Percentiles rank a stretch among this genome's conserved stretches.
These are phyloP conservation scores for Tetraselmis chui DNA, from an alignment of 139 green algal species.

Conservation along the genomic window DNA sequence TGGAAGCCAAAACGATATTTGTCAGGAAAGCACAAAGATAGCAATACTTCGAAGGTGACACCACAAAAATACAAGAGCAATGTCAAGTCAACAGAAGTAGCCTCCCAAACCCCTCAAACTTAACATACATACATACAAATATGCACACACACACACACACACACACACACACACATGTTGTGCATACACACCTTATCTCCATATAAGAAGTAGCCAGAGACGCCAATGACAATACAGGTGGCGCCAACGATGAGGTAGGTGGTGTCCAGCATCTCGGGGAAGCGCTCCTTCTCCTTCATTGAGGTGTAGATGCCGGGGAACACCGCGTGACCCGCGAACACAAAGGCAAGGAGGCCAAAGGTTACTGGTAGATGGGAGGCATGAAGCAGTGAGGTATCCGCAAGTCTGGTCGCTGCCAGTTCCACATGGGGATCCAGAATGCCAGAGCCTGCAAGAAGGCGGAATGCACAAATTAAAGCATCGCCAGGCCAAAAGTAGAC, in stretches of 20 bases:
- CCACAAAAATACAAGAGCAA: too few species aligned
- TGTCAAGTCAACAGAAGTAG: too few species aligned
- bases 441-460: background rate
- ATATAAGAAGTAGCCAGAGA: slow-evolving; percentile 18
- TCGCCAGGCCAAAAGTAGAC: too few species aligned
- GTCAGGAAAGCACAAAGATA: too few species aligned
- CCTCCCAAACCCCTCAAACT: too few species aligned
- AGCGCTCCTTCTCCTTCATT: slow-evolving; percentile 24
- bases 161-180: too few species aligned
- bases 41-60: too few species aligned
- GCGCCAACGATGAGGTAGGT: slow-evolving; percentile 41
- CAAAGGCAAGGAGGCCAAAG: slow-evolving; percentile 28
- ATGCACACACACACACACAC: too few species aligned
- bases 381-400: slow-evolving; percentile 11
- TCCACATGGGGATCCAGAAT: background rate
- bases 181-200: slow-evolving; percentile 5
- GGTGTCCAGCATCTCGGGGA: slow-evolving; percentile 40
- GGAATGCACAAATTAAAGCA: too few species aligned
- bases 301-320: slow-evolving; percentile 26
- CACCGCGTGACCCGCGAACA: slow-evolving; percentile 29
- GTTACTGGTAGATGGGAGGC: slow-evolving; percentile 12
- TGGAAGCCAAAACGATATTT: too few species aligned
- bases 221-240: slow-evolving; percentile 25
- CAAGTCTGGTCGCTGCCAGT: background rate
- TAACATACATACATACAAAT: too few species aligned